Base-by-base conservation (phyloP, 768 basidiomycete genomes). In the Lentinula sp. region DNA sequence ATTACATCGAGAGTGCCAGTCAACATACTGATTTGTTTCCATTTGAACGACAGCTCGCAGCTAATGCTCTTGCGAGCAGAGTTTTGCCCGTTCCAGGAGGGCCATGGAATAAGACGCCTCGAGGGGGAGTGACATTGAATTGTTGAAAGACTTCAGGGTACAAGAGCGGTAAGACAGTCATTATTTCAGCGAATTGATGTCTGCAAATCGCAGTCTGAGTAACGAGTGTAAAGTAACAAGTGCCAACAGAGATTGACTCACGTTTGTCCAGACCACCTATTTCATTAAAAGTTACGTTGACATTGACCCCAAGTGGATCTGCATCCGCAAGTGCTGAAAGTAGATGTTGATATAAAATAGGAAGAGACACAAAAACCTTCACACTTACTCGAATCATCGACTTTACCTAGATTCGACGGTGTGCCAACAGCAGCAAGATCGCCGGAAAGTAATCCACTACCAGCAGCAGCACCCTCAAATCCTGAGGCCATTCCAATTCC, bases 71-170 rank as follows among this genome's bases (percentile, higher is more conserved):
- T 0, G 97, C 97, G 15, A 99, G 76, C 0, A 99, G 80, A 0
- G 97, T 99, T 74, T 95, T 95, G 50, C 97, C 97, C 0, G 97
- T 99, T n/a, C 97, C 97, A 0, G 97, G 97, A 9, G 97, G 97
- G 15, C 97, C 97, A 69, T 98, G 96, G 74, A 99, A 97, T 21
- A 99, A 76, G 0, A 99, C 97, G 54, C 97, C 97, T 35, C 97
- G 83, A 2, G 97, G 97, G 45, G 97, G 97, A 0, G 94, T 98
- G 42, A 99, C 85, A 55, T 85, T 87, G 73, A 98, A 96, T 52
- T 87, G 85, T 65, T 95, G 93, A 70, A 98, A 98, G 13, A 99
- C 86, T 72, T 99, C 97, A 0, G 97, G 97, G 70, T 99, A 98
- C 23, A 98, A 76, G 0, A 99, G 77, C 1, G 97, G 97, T 0